Evolutionary conservation across 1,284 basidiomycete genomes (phyloP).

Genomic region (Xerocomus amazonicus): DNA sequence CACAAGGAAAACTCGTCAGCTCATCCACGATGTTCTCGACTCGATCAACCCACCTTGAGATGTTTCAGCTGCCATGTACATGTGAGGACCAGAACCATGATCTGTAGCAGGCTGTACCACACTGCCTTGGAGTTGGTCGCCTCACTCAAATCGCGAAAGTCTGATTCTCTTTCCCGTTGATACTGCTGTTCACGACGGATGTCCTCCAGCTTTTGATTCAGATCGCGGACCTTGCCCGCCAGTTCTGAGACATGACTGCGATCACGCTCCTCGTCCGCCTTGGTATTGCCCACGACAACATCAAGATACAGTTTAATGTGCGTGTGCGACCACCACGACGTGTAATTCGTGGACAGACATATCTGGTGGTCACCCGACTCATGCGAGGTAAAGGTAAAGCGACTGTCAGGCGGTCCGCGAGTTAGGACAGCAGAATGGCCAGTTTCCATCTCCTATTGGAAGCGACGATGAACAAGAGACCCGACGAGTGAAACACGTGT

Average conservation of each 20-base stretch:
- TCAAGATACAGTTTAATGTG: slow-evolving; percentile 96
- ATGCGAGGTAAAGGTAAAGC: slow-evolving; percentile 97
- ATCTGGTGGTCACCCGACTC: slow-evolving; percentile 96
- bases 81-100: slow-evolving; percentile 78
- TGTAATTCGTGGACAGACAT: slow-evolving; percentile 87
- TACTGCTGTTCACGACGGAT: slow-evolving; percentile 96
- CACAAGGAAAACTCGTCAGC: slow-evolving; percentile 9
- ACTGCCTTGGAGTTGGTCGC: slow-evolving; percentile 84
- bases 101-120: slow-evolving; percentile 91
- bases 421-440: slow-evolving; percentile 81
- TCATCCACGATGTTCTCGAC: background rate
- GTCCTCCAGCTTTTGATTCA: slow-evolving; percentile 91
- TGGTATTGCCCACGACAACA: slow-evolving; percentile 86
- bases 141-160: slow-evolving; percentile 89
- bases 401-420: slow-evolving; percentile 83
- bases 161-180: slow-evolving; percentile 92
- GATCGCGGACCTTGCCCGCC: slow-evolving; percentile 81
- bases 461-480: slow-evolving; percentile 2
- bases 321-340: slow-evolving; percentile 80
- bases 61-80: slow-evolving; percentile 93
- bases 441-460: slow-evolving; percentile 69
- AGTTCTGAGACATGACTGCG: slow-evolving; percentile 85
- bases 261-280: slow-evolving; percentile 79
- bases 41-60: slow-evolving; percentile 59
- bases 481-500: slow-evolving; percentile 1